Evolutionary conservation across 805 yeast species (phyloP).

Genomic region (Myxozyma lipomycoides): DNA sequence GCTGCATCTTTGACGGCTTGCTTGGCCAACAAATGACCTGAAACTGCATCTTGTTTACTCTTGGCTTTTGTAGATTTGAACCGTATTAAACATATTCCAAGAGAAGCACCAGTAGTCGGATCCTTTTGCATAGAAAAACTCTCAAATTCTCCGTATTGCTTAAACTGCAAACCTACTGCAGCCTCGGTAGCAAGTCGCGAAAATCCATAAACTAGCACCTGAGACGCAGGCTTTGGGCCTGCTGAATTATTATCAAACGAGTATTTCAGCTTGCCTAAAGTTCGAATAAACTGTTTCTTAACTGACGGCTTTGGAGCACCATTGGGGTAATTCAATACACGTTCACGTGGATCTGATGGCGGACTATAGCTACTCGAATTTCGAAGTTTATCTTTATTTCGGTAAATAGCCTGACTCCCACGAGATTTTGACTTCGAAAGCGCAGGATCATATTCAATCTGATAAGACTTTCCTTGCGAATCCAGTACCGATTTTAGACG

Average conservation of each 20-base stretch:
- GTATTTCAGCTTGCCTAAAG: conserved; percentile 38
- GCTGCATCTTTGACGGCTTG: conserved; percentile 44
- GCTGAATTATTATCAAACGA: conserved; percentile 65
- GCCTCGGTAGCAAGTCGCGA: conserved; percentile 51
- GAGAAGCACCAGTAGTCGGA: conserved; percentile 70
- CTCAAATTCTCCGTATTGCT: conserved; percentile 59
- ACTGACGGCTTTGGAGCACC: conserved; percentile 19
- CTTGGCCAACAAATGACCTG: conserved; percentile 47
- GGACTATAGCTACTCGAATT: not conserved
- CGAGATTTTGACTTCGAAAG: conserved; percentile 43
- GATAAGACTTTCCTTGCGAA: conserved; percentile 38
- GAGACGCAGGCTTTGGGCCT: conserved; percentile 69
- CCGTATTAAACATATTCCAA: conserved; percentile 63
- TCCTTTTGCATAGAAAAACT: conserved; percentile 60
- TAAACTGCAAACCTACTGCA: conserved; percentile 50
- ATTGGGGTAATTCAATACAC: conserved; percentile 20
- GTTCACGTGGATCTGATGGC: conserved; percentile 23
- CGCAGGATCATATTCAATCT: conserved; percentile 52
- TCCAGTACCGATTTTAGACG: conserved; percentile 10
- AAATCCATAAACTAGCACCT: conserved; percentile 65
- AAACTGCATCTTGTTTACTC: conserved; percentile 8
- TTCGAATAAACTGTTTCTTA: not conserved
- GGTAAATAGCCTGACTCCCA: conserved; percentile 39
- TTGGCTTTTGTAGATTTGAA: conserved; percentile 36
- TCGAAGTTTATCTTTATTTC: conserved; percentile 36